Percentiles rank a stretch among this genome's conserved stretches.
Evolutionary conservation across 2,329 filamentous ascomycete genomes (phyloP).

Genomic region (Escovopsis weberi): DNA sequence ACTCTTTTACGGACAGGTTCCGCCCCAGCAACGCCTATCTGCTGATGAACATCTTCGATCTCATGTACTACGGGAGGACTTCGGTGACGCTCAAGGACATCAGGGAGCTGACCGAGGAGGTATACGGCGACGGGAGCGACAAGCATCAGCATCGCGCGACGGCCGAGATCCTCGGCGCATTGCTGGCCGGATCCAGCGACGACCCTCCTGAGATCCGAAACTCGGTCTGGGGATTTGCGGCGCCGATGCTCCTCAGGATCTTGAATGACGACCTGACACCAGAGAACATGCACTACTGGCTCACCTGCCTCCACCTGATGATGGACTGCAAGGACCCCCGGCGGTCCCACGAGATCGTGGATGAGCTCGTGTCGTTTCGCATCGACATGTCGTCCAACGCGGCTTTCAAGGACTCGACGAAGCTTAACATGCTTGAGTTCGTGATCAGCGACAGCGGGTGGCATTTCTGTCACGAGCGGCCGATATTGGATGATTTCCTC

Average conservation of each 20-base stretch:
- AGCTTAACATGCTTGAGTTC: constrained; percentile 82
- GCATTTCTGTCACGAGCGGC: constrained; percentile 87
- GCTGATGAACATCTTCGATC: constrained; percentile 76
- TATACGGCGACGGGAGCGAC: constrained; percentile 87
- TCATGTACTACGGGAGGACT: constrained; percentile 71
- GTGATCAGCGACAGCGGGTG: constrained; percentile 79
- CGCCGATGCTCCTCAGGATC: constrained; percentile 73
- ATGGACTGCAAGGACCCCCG: constrained; percentile 83
- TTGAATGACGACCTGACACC: constrained; percentile 88
- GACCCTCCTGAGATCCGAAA: constrained; percentile 59
- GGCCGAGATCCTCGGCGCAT: constrained; percentile 76
- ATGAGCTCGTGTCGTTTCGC: constrained; percentile 69
- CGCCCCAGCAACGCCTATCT: constrained; percentile 77
- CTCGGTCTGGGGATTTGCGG: constrained; percentile 75
- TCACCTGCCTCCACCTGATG: constrained; percentile 80
- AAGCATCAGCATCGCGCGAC: constrained; percentile 97
- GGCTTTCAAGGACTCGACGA: constrained; percentile 96
- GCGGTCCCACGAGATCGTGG: constrained; percentile 71
- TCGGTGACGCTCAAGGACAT: constrained; percentile 74
- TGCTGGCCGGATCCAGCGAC: constrained; percentile 70
- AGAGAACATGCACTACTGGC: constrained; percentile 91
- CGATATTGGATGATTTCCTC: constrained; percentile 80
- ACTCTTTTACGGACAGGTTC: constrained; percentile 70
- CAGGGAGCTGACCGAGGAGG: constrained; percentile 58
- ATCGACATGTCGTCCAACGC: constrained; percentile 92